These are phyloP conservation scores for Chrysosporium queenslandicum DNA, from an alignment of 2,329 filamentous ascomycete genomes.

Conservation along the genomic window DNA sequence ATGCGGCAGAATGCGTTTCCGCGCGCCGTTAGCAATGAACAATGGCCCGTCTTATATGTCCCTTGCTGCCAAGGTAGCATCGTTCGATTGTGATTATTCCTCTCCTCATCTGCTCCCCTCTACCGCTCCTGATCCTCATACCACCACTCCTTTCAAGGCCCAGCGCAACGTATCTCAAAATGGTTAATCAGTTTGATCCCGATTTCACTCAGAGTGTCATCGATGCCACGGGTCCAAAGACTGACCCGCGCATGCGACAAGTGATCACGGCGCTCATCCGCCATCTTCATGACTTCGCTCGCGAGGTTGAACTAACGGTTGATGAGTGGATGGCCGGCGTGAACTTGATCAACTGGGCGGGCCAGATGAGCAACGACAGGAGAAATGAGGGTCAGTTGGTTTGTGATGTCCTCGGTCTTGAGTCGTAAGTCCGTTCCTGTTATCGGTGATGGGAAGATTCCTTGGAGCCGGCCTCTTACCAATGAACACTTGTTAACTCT, in stretches of 20 bases:
- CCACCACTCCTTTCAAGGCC: not conserved
- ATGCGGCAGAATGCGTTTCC: not conserved
- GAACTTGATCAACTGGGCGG: constrained; percentile 51
- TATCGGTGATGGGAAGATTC: constrained; percentile 23
- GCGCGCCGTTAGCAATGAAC: not conserved
- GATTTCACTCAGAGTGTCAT: constrained; percentile 60
- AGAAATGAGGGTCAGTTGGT: constrained; percentile 55
- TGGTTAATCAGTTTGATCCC: constrained; percentile 21
- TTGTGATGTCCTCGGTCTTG: constrained; percentile 50
- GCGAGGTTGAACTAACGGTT: constrained; percentile 49
- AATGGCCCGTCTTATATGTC: not conserved
- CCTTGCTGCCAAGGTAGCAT: not conserved
- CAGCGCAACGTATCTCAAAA: not conserved
- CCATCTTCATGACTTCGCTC: constrained; percentile 51
- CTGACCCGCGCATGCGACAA: constrained; percentile 54
- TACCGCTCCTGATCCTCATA: not conserved
- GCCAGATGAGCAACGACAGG: constrained; percentile 52
- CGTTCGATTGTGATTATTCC: not conserved
- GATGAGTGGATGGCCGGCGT: constrained; percentile 51
- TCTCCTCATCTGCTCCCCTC: not conserved
- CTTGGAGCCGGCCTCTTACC: not conserved
- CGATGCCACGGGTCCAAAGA: constrained; percentile 62
- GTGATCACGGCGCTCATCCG: constrained; percentile 47
- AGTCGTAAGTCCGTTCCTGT: constrained; percentile 40
- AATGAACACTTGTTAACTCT: too few species aligned